These are phyloP conservation scores for Trichoderma arundinaceum DNA, from an alignment of 2,329 filamentous ascomycete species.

Conservation along the genomic window DNA sequence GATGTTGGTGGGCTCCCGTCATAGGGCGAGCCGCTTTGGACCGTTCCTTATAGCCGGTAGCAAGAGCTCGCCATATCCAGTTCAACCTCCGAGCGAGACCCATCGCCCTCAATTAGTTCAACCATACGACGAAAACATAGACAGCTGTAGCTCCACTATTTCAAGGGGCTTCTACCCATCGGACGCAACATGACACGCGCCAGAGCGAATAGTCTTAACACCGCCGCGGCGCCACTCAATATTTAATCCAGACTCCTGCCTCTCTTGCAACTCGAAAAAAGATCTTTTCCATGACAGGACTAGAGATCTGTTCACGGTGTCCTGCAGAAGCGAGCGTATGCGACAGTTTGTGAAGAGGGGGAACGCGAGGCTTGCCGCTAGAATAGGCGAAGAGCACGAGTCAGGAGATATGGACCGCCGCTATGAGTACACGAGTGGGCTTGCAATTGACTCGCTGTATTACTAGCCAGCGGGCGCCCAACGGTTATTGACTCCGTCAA, in stretches of 20 bases:
- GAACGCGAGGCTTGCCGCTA: not conserved
- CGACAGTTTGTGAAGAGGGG: not conserved
- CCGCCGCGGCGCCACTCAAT: constrained; percentile 16
- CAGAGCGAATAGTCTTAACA: constrained; percentile 5
- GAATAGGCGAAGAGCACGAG: constrained; percentile 16
- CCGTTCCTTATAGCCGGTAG: constrained; percentile 12
- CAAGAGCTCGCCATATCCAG: constrained; percentile 5
- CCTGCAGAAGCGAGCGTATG: not conserved
- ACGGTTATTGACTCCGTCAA: not conserved
- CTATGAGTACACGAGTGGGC: not conserved
- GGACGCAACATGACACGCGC: constrained; percentile 16
- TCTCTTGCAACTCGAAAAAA: not conserved
- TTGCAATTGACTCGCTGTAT: constrained; percentile 1
- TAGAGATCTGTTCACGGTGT: not conserved
- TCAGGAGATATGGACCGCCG: constrained; percentile 4
- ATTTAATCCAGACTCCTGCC: not conserved
- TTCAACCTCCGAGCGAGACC: constrained; percentile 13
- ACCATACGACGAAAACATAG: not conserved
- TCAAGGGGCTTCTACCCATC: not conserved
- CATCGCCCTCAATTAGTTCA: not conserved
- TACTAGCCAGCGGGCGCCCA: not conserved
- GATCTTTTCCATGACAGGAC: not conserved
- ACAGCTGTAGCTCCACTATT: constrained; percentile 6
- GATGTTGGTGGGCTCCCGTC: constrained; percentile 1
- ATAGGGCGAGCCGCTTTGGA: not conserved